Percentiles rank a stretch among this genome's conserved stretches.
These are phyloP conservation scores for Phaeolepiota aurea DNA, from an alignment of 768 basidiomycete species.

Conservation along the genomic window DNA sequence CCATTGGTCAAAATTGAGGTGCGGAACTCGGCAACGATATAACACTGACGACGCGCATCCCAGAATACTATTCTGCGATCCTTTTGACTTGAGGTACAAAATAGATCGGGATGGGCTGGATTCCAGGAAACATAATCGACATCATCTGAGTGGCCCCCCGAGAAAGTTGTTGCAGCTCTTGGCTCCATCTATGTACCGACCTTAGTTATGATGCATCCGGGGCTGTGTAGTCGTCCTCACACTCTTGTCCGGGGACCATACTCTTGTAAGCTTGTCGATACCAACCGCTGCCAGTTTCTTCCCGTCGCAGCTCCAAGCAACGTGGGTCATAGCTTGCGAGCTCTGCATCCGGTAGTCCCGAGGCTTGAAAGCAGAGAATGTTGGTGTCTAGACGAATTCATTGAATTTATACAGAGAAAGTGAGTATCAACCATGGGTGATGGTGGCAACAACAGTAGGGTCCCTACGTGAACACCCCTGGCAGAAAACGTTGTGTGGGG, in stretches of 20 bases:
- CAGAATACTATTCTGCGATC: constrained; percentile 74
- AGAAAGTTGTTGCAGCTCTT: constrained; percentile 54
- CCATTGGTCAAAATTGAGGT: background rate
- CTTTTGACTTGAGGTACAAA: constrained; percentile 72
- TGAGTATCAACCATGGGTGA: constrained; percentile 8
- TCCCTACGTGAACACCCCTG: constrained; percentile 67
- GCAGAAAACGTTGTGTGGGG: constrained; percentile 61
- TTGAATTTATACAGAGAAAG: background rate
- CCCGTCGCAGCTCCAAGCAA: constrained; percentile 82
- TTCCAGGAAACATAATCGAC: constrained; percentile 84
- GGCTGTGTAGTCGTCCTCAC: constrained; percentile 30
- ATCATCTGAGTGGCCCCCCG: constrained; percentile 69
- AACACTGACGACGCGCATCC: constrained; percentile 72
- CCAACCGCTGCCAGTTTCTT: constrained; percentile 77
- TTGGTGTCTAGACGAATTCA: constrained; percentile 51
- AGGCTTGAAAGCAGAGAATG: constrained; percentile 73
- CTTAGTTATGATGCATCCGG: background rate
- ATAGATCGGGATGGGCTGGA: constrained; percentile 75
- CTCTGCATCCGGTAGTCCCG: constrained; percentile 64
- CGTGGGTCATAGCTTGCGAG: constrained; percentile 61
- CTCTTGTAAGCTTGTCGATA: constrained; percentile 65
- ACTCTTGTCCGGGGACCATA: constrained; percentile 77
- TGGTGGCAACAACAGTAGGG: constrained; percentile 7
- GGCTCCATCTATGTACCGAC: constrained; percentile 51
- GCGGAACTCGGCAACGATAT: background rate